Conservation (phyloP, 305 asterid species). For the Fraxinus paxiana region DNA sequence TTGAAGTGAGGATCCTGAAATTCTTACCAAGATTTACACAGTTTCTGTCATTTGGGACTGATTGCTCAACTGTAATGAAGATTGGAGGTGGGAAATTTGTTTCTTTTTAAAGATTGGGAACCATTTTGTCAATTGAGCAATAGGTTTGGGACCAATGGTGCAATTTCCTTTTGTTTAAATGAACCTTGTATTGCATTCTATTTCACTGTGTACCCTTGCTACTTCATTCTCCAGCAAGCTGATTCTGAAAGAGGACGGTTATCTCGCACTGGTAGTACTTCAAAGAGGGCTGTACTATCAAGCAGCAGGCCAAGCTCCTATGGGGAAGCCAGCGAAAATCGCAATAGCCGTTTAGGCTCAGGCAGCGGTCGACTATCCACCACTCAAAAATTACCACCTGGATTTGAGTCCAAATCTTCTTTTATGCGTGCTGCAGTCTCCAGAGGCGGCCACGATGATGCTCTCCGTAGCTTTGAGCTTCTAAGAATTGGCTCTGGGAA, state of each 20-base stretch:
- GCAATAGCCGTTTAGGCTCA: constrained; percentile 44
- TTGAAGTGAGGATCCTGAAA: background rate
- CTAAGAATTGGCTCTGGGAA: constrained; percentile 54
- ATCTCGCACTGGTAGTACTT: constrained; percentile 53
- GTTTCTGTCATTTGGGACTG: background rate
- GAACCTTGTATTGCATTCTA: background rate
- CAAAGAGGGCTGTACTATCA: constrained; percentile 58
- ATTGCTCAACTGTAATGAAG: background rate
- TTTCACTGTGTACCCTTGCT: background rate
- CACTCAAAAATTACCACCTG: constrained; percentile 51
- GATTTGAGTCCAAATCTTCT: constrained; percentile 60
- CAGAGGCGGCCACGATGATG: constrained; percentile 58
- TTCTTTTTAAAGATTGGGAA: background rate
- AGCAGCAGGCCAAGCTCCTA: constrained; percentile 68
- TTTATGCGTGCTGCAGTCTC: constrained; percentile 46
- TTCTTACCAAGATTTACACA: background rate
- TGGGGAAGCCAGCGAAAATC: constrained; percentile 64
- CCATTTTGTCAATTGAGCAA: background rate
- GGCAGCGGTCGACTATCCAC: constrained; percentile 49
- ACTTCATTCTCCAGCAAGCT: constrained; percentile 39
- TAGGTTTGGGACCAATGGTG: background rate
- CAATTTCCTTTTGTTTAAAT: background rate
- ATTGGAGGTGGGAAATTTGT: background rate
- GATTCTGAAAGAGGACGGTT: constrained; percentile 58
- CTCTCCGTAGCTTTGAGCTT: constrained; percentile 75